A percentile compares a stretch with the other conserved stretches of the same genome.
phyloP scores from a whole-genome alignment of 805 yeast genomes.

The Ogataea siamensis region DNA sequence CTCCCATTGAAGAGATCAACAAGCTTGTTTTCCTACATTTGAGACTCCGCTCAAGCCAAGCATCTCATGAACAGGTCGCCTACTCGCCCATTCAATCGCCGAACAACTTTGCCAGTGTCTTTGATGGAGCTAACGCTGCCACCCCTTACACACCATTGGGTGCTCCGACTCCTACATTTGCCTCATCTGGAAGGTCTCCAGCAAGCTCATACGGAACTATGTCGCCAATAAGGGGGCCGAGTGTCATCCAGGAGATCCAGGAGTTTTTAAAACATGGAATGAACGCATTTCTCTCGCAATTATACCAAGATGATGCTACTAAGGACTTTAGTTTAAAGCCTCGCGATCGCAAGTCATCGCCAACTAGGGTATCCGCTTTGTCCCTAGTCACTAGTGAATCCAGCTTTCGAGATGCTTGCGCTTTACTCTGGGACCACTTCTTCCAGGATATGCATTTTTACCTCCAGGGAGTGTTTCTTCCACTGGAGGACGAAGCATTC shows the following conservation, averaged over 20 bases:
- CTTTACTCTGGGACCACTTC: conserved; percentile 56
- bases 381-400: conserved; percentile 17
- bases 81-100: conserved; percentile 16
- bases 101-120: conserved; percentile 2
- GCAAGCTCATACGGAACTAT: conserved; percentile 16
- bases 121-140: conserved; percentile 1
- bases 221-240: conserved; percentile 27
- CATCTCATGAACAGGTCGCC: conserved; percentile 4
- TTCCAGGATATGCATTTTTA: conserved; percentile 54
- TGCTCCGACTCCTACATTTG: conserved; percentile 26
- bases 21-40: conserved; percentile 40
- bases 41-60: conserved; percentile 24
- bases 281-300: conserved; percentile 24
- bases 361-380: conserved; percentile 31
- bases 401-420: conserved; percentile 36
- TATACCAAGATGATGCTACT: conserved; percentile 29
- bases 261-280: conserved; percentile 47
- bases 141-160: conserved; percentile 22
- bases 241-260: conserved; percentile 44
- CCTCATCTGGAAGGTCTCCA: conserved; percentile 19
- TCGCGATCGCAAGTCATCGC: conserved; percentile 1
- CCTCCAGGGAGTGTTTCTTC: conserved; percentile 59
- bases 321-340: conserved; percentile 32
- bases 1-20: conserved; percentile 58
- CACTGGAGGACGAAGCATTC: conserved; percentile 45